Base-by-base conservation (phyloP, 257 asterid genomes). In the Solanum stenotomum region DNA sequence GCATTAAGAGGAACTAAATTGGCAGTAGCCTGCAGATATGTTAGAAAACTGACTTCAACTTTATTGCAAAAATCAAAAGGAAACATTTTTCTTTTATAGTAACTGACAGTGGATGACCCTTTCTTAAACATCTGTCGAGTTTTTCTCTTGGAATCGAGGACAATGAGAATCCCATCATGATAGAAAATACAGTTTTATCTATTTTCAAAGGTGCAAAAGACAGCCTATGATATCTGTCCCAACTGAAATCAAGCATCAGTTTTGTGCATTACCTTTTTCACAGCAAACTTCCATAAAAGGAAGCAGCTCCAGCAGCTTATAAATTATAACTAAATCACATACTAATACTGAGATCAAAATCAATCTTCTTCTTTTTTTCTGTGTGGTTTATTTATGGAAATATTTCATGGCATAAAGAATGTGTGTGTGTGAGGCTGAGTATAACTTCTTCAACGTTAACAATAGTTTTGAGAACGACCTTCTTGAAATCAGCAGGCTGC, bases 1-100 rank as follows among this genome's bases (percentile, higher is more conserved):
- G 90, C 91, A 91, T 87, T 91, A 78, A 92, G 71, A 49, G 96
- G 96, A 89, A 94, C 92, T 88, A 94, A 92, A 90, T 94, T 91
- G 77, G 97, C 97, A 29, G 96, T 93, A 18, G 94, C 97, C 97
- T 94, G 84, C 83, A 90, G 81, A 83, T 68, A 18, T 16, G 25
- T 22, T 78, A 75, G 88, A 11, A 42, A 37, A 33, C 23, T 77
- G 23, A 38, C 22, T 14, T 59, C 52, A 85, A 74, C 44, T 44
- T 63, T 71, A 15, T 87, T 44, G 40, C 25, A 83, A 74, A 65
- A 65, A 44, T 37, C 79, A 40, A n/a, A 83, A 88, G 2, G 13
- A 20, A 74, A 46, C 15, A 2, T 65, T n/a, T 44, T 75, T 35
- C 75, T 59, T 46, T 46, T 11, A n/a, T 42, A 65, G 18, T 18